Base-by-base conservation (phyloP, 176 grass and related monocot species). In the Musa troglodytarum region DNA sequence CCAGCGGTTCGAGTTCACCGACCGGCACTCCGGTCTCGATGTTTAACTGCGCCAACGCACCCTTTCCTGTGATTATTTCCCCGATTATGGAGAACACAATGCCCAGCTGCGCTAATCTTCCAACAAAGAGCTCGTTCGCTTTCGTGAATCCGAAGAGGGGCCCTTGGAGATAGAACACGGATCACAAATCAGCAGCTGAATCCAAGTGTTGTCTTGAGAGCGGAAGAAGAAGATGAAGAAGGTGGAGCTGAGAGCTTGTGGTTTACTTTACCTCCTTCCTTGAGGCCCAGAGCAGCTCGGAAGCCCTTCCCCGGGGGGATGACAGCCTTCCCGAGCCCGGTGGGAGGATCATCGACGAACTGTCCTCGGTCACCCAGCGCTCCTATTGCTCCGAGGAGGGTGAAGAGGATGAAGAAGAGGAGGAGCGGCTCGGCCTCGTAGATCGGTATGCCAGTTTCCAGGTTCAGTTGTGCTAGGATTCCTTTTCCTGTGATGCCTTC, bases 361-460 rank as follows among this genome's bases (percentile, higher is more conserved):
- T 24, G 58, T 0, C 96, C 96, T 1, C 96, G 91, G 65, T 95
- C 96, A 1, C 96, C 96, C 53, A 99, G 96, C 50, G 96, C 96
- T 10, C 96, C 96, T n/a, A 99, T 99, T 69, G 96, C 96, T 22
- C 91, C 96, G 62, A 95, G 96, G 76, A 99, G 96, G 28, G 96
- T 95, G 81, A 99, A 99, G 78, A 99, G 88, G 82, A 95, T 99
- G 91, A 99, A 99, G 96, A 99, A 95, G 75, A 99, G 91, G 76
- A 99, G 87, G 49, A 99, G 96, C 12, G 96, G 96, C 90, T 99
- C 96, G 1, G 96, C 96, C 53, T 99, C 96, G 54, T 99, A 99
- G 76, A 99, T 99, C 49, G 96, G 96, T 83, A 99, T 89, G 53
- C 91, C 96, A 0, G 96, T 99, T 81, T 99, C 96, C 34, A 99